phyloP scores from a whole-genome alignment of 768 basidiomycete genomes.

The Podaxis rugospora region DNA sequence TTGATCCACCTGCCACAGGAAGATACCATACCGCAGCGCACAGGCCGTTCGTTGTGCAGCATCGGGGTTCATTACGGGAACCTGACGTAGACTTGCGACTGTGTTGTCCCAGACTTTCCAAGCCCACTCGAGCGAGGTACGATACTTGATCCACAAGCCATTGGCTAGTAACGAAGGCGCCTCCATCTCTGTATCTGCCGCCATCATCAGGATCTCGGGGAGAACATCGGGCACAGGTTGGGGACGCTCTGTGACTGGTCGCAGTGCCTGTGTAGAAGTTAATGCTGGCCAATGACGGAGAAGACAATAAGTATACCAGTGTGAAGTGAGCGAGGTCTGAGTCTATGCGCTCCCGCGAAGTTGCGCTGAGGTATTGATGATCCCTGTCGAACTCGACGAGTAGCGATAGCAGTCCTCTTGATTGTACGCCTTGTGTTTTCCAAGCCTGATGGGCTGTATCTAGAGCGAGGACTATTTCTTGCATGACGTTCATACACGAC shows the following conservation, averaged over 20 bases:
- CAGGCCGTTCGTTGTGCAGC: slow-evolving; percentile 40
- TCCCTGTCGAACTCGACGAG: slow-evolving; percentile 64
- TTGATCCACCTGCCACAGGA: slow-evolving; percentile 70
- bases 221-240: slow-evolving; percentile 41
- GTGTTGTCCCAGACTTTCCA: slow-evolving; percentile 86
- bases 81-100: slow-evolving; percentile 67
- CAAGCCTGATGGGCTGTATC: slow-evolving; percentile 58
- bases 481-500: slow-evolving; percentile 68
- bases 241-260: slow-evolving; percentile 35
- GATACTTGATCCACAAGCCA: slow-evolving; percentile 79
- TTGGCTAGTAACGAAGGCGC: slow-evolving; percentile 71
- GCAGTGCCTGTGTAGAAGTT: slow-evolving; percentile 36
- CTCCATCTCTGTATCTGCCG: slow-evolving; percentile 50
- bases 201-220: slow-evolving; percentile 67
- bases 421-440: slow-evolving; percentile 63
- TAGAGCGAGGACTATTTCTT: slow-evolving; percentile 52
- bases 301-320: slow-evolving; percentile 37
- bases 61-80: slow-evolving; percentile 53
- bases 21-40: slow-evolving; percentile 63
- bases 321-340: slow-evolving; percentile 60
- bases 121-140: slow-evolving; percentile 67
- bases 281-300: not conserved
- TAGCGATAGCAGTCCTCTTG: slow-evolving; percentile 57
- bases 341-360: slow-evolving; percentile 55
- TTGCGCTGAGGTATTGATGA: slow-evolving; percentile 41